Evolutionary conservation across 148 eudicot species (phyloP), one percentile per base, ranked within the genome.

Genomic region (Chenopodium formosanum): DNA sequence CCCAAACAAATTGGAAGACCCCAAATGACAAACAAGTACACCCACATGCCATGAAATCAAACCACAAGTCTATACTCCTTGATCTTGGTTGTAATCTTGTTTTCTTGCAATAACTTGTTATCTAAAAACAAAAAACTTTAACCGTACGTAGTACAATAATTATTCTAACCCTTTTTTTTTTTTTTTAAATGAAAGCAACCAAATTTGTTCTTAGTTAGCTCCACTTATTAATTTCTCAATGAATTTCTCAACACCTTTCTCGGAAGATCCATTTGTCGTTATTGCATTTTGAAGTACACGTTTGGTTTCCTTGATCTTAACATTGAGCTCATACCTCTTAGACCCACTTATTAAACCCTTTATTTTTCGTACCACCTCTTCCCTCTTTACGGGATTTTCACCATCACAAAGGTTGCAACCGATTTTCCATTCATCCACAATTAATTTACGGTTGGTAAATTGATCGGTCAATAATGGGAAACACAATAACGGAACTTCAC

Each of bases 361-460:
- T 8, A 83, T 56, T 37, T 74, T 79, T 22, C 25, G 78, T 22
- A 58, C 27, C 9, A 83, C 85, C 9, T 79, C 82, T 25, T 67
- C 85, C 3, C 60, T 79, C 40, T 46, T 74, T 23, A 83, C 47
- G 2, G 73, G 78, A 27, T 37, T 74, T 71, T 37, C 79, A 2
- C 37, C 79, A 2, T 83, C 82, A 22, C 85, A 79, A 37, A 83
- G 69, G 5, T 73, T 77, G 46, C 70, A 40, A 6, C 86, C 86
- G 13, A 84, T 73, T 64, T 53, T 66, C 86, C 86, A 84, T n/a
- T 84, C 86, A 16, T 81, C 86, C 34, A 84, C 86, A 1, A 84
- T 34, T 13, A 84, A 25, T 34, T 81, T 84, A 1, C 81, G 84
- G 27, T 77, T 77, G 7, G 84, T 84, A 63, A 84, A 84, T 70